A percentile compares a stretch with the other conserved stretches of the same genome.
Conservation (phyloP, 148 eudicot species). For the Pouteria glomerata region DNA sequence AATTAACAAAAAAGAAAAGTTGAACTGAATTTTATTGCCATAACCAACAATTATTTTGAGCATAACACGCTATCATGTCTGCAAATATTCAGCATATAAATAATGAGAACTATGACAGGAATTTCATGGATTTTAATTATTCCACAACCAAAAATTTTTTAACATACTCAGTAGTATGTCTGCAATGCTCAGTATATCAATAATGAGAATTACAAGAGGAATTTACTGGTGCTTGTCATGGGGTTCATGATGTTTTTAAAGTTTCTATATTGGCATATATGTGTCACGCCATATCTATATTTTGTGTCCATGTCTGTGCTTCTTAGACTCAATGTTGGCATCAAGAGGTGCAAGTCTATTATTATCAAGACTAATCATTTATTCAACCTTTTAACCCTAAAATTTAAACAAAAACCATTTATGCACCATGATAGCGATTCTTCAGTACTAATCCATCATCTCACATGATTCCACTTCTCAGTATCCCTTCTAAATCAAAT, state of each 20-base stretch:
- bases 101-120: too few species aligned
- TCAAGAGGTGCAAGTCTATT: neutral
- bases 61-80: too few species aligned
- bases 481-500: neutral
- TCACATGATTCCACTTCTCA: neutral
- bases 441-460: neutral
- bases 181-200: neutral
- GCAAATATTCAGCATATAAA: too few species aligned
- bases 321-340: neutral
- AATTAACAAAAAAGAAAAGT: neutral
- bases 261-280: too few species aligned
- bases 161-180: neutral
- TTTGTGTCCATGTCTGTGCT: too few species aligned
- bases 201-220: neutral
- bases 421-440: neutral
- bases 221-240: neutral
- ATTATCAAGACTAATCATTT: neutral
- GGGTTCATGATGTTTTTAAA: neutral
- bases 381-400: neutral
- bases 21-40: neutral
- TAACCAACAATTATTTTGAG: neutral
- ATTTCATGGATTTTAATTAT: too few species aligned
- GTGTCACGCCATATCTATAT: too few species aligned
- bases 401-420: neutral
- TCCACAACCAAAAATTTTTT: too few species aligned